A percentile compares a stretch with the other conserved stretches of the same genome.
phyloP scores from a whole-genome alignment of 176 grass and related monocot genomes.

The Raddia guianensis region DNA sequence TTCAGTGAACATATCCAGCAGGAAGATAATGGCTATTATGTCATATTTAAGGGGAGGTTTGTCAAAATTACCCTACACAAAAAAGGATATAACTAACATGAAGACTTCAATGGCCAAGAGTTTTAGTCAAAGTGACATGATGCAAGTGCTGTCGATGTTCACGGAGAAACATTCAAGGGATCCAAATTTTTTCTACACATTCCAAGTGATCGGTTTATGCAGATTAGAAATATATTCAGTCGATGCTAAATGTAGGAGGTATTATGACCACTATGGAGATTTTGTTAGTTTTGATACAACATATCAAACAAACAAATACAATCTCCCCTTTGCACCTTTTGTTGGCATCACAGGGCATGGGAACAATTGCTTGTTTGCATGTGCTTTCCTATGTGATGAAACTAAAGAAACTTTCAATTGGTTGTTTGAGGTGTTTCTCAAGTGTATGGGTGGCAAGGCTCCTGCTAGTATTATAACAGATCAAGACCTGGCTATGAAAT shows the following conservation, averaged over 20 bases:
- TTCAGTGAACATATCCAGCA: neutral
- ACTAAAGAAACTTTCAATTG: neutral
- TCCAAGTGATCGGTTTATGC: rapidly evolving
- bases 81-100: neutral
- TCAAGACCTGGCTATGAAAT: neutral
- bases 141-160: neutral
- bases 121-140: neutral
- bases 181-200: neutral
- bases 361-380: neutral
- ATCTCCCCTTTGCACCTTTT: too few species aligned
- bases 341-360: neutral
- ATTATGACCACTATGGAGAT: neutral
- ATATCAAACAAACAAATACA: too few species aligned
- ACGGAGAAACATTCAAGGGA: neutral
- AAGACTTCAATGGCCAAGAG: neutral
- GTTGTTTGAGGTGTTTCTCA: neutral
- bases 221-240: neutral
- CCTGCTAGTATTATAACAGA: neutral
- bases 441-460: neutral
- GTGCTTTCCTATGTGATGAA: neutral
- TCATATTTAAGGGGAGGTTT: too few species aligned
- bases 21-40: neutral
- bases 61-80: too few species aligned
- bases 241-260: neutral
- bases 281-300: neutral